Conservation (phyloP, 108 stramenopile genomes). For the Nitzschia palea region DNA sequence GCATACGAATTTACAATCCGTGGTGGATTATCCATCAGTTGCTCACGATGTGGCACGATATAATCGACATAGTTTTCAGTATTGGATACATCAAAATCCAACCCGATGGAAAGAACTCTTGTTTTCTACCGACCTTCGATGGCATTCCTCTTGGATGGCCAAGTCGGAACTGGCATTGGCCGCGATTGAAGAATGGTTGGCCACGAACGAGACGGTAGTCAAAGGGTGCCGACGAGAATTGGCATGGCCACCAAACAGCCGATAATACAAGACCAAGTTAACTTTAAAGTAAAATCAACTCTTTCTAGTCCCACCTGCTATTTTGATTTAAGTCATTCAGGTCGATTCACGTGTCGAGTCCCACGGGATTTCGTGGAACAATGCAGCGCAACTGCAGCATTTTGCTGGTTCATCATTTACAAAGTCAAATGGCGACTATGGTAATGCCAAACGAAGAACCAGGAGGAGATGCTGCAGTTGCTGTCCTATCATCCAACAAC, state of each 20-base stretch:
- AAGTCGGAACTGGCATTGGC: neutral
- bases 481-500: too few species aligned
- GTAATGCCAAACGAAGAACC: too few species aligned
- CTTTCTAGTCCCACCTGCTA: too few species aligned
- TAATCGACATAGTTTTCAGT: constrained; percentile 10
- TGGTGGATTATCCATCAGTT: constrained; percentile 15
- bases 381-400: too few species aligned
- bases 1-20: constrained; percentile 5
- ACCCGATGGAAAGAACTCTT: constrained; percentile 1
- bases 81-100: constrained; percentile 15
- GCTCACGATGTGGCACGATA: constrained; percentile 26
- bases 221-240: constrained; percentile 12
- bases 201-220: neutral
- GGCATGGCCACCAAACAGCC: constrained; percentile 10
- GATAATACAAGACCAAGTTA: too few species aligned
- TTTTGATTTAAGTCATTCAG: too few species aligned
- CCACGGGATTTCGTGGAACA: too few species aligned
- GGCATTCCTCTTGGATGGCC: constrained; percentile 1
- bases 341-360: too few species aligned
- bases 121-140: neutral
- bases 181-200: constrained; percentile 15
- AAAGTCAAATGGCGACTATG: too few species aligned
- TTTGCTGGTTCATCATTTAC: too few species aligned
- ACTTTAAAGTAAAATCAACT: too few species aligned
- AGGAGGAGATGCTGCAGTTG: too few species aligned